Evolutionary conservation across 805 yeast genomes (phyloP).

Genomic region (Candida maltosa): DNA sequence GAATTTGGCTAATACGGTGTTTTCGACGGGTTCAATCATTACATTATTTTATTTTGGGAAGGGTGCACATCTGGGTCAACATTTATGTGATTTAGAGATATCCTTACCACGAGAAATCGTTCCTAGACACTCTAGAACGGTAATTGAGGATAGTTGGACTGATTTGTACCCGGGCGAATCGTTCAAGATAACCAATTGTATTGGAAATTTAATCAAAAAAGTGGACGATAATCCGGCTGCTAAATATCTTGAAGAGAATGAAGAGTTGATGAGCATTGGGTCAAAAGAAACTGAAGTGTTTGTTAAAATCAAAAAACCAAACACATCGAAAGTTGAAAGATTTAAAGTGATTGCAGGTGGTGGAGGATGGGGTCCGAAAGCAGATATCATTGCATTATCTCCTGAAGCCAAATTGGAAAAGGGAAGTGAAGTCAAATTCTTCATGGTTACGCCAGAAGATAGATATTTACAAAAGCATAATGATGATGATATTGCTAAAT

Average conservation of each 20-base stretch:
- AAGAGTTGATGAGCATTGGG: slow-evolving; percentile 31
- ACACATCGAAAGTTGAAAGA: slow-evolving; percentile 17
- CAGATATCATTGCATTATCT: slow-evolving; percentile 62
- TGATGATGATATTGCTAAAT: slow-evolving; percentile 7
- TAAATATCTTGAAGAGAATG: slow-evolving; percentile 46
- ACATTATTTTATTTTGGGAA: slow-evolving; percentile 31
- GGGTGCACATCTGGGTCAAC: slow-evolving; percentile 21
- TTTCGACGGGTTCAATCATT: slow-evolving; percentile 29
- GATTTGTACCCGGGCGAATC: slow-evolving; percentile 21
- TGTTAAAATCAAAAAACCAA: slow-evolving; percentile 24
- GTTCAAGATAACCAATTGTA: slow-evolving; percentile 44
- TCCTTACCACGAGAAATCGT: slow-evolving; percentile 16
- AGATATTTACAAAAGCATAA: slow-evolving; percentile 12
- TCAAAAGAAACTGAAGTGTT: slow-evolving; percentile 44
- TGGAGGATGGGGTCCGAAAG: slow-evolving; percentile 72
- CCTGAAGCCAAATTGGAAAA: slow-evolving; percentile 45
- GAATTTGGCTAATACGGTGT: slow-evolving; percentile 38
- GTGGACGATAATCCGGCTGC: slow-evolving; percentile 59
- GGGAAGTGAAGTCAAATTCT: slow-evolving; percentile 50
- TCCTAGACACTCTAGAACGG: slow-evolving; percentile 3
- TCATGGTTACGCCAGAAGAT: slow-evolving; percentile 38
- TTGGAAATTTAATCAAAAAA: slow-evolving; percentile 58
- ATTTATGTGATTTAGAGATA: slow-evolving; percentile 24
- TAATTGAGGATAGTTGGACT: slow-evolving; percentile 30
- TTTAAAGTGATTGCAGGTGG: slow-evolving; percentile 70